phyloP scores from a whole-genome alignment of 805 yeast species.

The Metschnikowia amazonensis region DNA sequence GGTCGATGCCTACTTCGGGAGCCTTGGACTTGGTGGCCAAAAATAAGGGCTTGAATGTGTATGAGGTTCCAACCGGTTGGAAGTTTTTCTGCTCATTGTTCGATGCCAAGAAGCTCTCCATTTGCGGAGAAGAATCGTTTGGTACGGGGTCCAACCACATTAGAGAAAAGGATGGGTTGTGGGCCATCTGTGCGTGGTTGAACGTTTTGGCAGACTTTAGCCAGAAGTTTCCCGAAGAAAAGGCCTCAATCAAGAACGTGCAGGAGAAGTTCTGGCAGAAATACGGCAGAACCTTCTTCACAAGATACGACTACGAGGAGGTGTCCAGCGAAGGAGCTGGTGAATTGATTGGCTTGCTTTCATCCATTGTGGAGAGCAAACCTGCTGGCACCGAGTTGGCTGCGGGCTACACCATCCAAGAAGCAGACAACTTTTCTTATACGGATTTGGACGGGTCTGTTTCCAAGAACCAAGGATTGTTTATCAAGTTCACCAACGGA shows the following conservation, averaged over 20 bases:
- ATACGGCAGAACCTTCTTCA: constrained; percentile 95
- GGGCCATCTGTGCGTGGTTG: constrained; percentile 98
- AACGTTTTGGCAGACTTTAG: constrained; percentile 87
- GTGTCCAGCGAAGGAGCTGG: constrained; percentile 73
- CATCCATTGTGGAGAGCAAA: constrained; percentile 26
- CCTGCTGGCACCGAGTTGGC: constrained; percentile 47
- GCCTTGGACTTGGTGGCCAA: constrained; percentile 91
- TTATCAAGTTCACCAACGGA: constrained; percentile 75
- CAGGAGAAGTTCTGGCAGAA: constrained; percentile 84
- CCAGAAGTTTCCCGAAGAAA: constrained; percentile 49
- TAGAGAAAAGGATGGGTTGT: constrained; percentile 95
- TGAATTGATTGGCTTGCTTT: constrained; percentile 52
- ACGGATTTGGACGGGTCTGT: constrained; percentile 94
- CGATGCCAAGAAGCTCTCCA: constrained; percentile 87
- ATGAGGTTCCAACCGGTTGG: constrained; percentile 99
- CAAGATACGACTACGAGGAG: constrained; percentile 91
- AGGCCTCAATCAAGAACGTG: constrained; percentile 69
- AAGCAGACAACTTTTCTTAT: constrained; percentile 86
- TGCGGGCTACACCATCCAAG: constrained; percentile 53
- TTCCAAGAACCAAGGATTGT: constrained; percentile 83
- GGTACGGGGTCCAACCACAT: constrained; percentile 98
- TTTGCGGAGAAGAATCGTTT: constrained; percentile 97
- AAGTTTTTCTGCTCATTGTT: constrained; percentile 94
- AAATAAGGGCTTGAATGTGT: constrained; percentile 64
- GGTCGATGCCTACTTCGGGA: constrained; percentile 96